A percentile compares a stretch with the other conserved stretches of the same genome.
phyloP scores from a whole-genome alignment of 345 rosid genomes.

The Sisymbrium altissimum region DNA sequence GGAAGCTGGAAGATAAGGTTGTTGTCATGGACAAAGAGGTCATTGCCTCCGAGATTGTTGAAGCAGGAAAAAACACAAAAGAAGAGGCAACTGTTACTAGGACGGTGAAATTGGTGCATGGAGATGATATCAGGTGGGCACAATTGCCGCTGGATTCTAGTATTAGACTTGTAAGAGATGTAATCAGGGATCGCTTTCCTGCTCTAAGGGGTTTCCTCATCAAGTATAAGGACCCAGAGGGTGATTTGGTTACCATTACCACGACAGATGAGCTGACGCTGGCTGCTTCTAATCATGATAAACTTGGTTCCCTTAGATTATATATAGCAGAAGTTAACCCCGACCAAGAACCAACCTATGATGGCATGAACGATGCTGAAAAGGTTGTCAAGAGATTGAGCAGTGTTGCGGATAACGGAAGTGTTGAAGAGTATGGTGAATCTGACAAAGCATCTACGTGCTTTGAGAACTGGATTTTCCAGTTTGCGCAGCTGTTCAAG shows the following conservation, averaged over 20 bases:
- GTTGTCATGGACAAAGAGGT: slow-evolving; percentile 56
- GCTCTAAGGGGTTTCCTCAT: slow-evolving; percentile 68
- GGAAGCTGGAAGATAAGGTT: slow-evolving; percentile 41
- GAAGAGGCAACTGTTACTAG: slow-evolving; percentile 56
- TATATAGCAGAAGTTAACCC: slow-evolving; percentile 66
- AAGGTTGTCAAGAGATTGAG: slow-evolving; percentile 31
- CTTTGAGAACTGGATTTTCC: slow-evolving; percentile 80
- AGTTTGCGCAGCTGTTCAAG: slow-evolving; percentile 87
- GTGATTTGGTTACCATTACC: slow-evolving; percentile 91
- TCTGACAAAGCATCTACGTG: slow-evolving; percentile 41
- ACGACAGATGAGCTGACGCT: slow-evolving; percentile 73
- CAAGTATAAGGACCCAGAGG: slow-evolving; percentile 85
- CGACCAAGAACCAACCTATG: slow-evolving; percentile 88
- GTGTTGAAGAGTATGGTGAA: slow-evolving; percentile 35
- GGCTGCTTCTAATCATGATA: slow-evolving; percentile 53
- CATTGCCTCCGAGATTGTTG: slow-evolving; percentile 46
- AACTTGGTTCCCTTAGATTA: slow-evolving; percentile 66
- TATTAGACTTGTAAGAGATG: slow-evolving; percentile 67
- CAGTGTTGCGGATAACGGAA: slow-evolving; percentile 45
- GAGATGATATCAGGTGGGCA: slow-evolving; percentile 95
- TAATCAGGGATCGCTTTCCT: slow-evolving; percentile 77
- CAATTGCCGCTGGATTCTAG: slow-evolving; percentile 66
- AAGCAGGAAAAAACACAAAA: slow-evolving; percentile 45
- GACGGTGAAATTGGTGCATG: slow-evolving; percentile 81
- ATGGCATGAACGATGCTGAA: slow-evolving; percentile 41